Percentiles rank a stretch among this genome's conserved stretches.
phyloP scores from a whole-genome alignment of 2,329 filamentous ascomycete species.

The Grosmannia penicillata region DNA sequence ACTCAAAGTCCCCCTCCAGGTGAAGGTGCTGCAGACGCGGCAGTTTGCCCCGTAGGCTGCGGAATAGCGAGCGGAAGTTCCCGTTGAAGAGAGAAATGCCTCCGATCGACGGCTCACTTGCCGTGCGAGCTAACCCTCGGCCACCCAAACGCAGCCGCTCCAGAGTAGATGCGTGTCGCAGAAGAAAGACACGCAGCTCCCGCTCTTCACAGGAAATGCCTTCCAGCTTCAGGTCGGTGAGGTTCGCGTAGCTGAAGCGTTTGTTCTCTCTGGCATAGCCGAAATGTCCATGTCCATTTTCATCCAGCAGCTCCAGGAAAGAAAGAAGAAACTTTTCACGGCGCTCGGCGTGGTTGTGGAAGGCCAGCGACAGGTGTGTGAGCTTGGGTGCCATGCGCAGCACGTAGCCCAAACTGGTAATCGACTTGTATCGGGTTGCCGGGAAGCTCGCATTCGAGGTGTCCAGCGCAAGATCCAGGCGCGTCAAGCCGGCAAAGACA shows the following conservation, averaged over 20 bases:
- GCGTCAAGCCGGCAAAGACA: conserved; percentile 23
- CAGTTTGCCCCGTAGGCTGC: conserved; percentile 20
- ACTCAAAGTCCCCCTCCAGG: conserved; percentile 30
- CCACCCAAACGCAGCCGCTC: conserved; percentile 28
- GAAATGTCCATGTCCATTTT: not conserved
- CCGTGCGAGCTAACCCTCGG: conserved; percentile 21
- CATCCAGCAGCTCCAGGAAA: conserved; percentile 20
- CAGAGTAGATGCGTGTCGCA: conserved; percentile 23
- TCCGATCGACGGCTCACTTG: conserved; percentile 18
- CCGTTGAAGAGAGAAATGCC: conserved; percentile 30
- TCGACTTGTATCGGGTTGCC: conserved; percentile 21
- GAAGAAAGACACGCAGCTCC: conserved; percentile 26
- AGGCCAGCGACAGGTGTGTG: conserved; percentile 23
- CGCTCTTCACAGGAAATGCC: conserved; percentile 28
- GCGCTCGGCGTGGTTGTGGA: conserved; percentile 24
- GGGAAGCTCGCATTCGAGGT: conserved; percentile 22
- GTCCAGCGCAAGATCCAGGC: conserved; percentile 25
- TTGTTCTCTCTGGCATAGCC: conserved; percentile 12
- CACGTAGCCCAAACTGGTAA: conserved; percentile 27
- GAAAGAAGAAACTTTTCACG: conserved; percentile 24
- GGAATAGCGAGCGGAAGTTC: conserved; percentile 27
- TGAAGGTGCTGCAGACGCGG: conserved; percentile 25
- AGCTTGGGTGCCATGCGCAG: conserved; percentile 23
- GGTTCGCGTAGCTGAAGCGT: conserved; percentile 20
- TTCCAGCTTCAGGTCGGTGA: conserved; percentile 27